These are phyloP conservation scores for Acorus calamus DNA, from an alignment of 106 monocot species.

Conservation along the genomic window DNA sequence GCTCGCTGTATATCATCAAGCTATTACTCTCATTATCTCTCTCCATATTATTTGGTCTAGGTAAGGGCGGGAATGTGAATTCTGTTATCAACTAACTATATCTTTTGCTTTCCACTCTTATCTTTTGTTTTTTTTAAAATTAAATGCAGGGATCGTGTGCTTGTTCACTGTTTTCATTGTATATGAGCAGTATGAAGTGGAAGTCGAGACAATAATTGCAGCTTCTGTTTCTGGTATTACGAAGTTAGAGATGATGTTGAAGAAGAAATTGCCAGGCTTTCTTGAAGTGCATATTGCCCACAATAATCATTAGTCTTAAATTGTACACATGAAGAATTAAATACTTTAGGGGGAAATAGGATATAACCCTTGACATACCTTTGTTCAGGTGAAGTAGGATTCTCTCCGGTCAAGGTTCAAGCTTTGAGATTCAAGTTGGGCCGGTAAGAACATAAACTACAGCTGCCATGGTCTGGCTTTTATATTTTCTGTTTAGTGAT, in stretches of 20 bases:
- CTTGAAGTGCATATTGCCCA: neutral
- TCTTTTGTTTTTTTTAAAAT: neutral
- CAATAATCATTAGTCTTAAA: neutral
- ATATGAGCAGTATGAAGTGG: constrained; percentile 77
- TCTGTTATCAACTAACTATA: too few relatives aligned
- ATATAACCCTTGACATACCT: too few relatives aligned
- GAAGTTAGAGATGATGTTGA: constrained; percentile 14
- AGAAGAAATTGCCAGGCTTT: constrained; percentile 23
- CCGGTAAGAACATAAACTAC: too few relatives aligned
- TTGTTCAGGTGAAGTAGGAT: too few relatives aligned
- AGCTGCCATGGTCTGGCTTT: too few relatives aligned
- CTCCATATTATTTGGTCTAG: constrained; percentile 35
- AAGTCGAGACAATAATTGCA: constrained; percentile 40
- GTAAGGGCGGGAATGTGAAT: constrained; percentile 15
- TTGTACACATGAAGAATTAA: neutral
- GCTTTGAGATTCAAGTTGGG: too few relatives aligned
- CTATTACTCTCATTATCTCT: constrained; percentile 28
- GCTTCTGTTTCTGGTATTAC: constrained; percentile 9
- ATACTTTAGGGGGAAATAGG: too few relatives aligned
- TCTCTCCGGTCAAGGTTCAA: too few relatives aligned
- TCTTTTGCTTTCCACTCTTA: neutral
- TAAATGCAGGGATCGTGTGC: constrained; percentile 46
- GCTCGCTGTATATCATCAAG: constrained; percentile 41
- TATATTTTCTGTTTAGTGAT: too few relatives aligned
- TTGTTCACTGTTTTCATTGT: constrained; percentile 68